Evolutionary conservation across 2,329 filamentous ascomycete genomes (phyloP).

Genomic region (Phoma sp.): DNA sequence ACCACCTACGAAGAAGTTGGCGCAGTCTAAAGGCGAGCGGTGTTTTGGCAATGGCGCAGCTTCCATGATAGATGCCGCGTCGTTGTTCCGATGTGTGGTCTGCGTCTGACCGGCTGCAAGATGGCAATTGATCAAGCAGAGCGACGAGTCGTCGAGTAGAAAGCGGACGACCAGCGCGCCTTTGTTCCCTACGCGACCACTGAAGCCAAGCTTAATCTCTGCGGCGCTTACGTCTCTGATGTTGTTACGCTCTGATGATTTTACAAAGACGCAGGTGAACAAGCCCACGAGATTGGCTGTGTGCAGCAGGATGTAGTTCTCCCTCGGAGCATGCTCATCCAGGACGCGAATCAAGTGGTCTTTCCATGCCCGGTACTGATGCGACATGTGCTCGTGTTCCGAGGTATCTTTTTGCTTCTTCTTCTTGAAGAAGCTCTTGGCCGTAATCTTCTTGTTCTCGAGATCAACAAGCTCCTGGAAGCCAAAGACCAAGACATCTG

Average conservation of each 20-base stretch:
- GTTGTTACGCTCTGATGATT: slow-evolving; percentile 74
- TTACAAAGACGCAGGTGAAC: slow-evolving; percentile 96
- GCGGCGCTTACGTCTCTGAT: slow-evolving; percentile 79
- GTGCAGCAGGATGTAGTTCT: slow-evolving; percentile 85
- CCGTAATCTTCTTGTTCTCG: slow-evolving; percentile 95
- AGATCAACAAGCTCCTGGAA: slow-evolving; percentile 99
- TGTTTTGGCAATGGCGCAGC: slow-evolving; percentile 75
- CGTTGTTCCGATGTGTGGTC: slow-evolving; percentile 88
- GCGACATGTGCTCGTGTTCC: slow-evolving; percentile 89
- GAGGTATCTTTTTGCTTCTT: slow-evolving; percentile 82
- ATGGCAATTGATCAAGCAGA: slow-evolving; percentile 98
- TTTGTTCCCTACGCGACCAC: slow-evolving; percentile 94
- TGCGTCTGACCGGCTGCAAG: slow-evolving; percentile 91
- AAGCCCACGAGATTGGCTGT: slow-evolving; percentile 90
- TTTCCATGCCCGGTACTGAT: slow-evolving; percentile 95
- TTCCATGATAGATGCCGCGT: slow-evolving; percentile 89
- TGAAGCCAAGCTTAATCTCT: slow-evolving; percentile 95
- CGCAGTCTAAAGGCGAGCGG: slow-evolving; percentile 67
- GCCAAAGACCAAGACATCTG: slow-evolving; percentile 92
- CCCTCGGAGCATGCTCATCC: slow-evolving; percentile 79
- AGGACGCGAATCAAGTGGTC: slow-evolving; percentile 84
- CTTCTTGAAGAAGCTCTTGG: slow-evolving; percentile 87
- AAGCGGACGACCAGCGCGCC: slow-evolving; percentile 93
- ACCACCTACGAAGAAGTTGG: slow-evolving; percentile 86
- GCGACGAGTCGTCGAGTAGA: slow-evolving; percentile 86